A percentile compares a stretch with the other conserved stretches of the same genome.
Evolutionary conservation across 108 stramenopile species (phyloP).

Genomic region (Pseudonitzschia delicatissima): DNA sequence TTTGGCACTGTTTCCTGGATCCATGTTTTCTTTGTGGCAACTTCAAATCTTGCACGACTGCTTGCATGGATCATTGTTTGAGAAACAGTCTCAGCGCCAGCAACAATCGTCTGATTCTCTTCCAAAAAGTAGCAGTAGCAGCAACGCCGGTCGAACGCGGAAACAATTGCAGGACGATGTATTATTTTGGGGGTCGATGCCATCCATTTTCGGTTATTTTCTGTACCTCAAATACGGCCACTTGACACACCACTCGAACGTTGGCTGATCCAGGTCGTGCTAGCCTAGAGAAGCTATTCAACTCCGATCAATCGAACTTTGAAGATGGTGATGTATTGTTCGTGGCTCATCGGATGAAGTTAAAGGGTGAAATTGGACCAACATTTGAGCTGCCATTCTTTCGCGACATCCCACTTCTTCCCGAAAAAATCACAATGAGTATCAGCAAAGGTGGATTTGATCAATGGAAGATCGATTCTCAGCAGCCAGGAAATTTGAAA

Average conservation of each 20-base stretch:
- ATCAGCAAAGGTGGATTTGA: slow-evolving; percentile 65
- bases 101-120: background rate
- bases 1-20: slow-evolving; percentile 63
- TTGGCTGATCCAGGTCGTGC: slow-evolving; percentile 54
- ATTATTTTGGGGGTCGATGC: slow-evolving; percentile 69
- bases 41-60: slow-evolving; percentile 72
- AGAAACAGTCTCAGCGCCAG: slow-evolving; percentile 16
- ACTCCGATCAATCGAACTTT: slow-evolving; percentile 55
- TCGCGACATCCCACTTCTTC: background rate
- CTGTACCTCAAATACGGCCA: slow-evolving; percentile 76
- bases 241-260: slow-evolving; percentile 62
- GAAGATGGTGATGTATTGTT: slow-evolving; percentile 84
- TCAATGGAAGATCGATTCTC: slow-evolving; percentile 33
- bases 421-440: slow-evolving; percentile 32
- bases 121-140: background rate
- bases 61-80: slow-evolving; percentile 59
- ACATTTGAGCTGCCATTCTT: slow-evolving; percentile 25
- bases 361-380: slow-evolving; percentile 64
- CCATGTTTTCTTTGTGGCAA: slow-evolving; percentile 69
- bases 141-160: background rate
- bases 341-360: slow-evolving; percentile 79
- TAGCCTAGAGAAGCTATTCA: slow-evolving; percentile 54
- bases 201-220: slow-evolving; percentile 74
- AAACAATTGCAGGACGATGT: slow-evolving; percentile 50
- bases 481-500: slow-evolving; percentile 29